Evolutionary conservation across 768 basidiomycete genomes (phyloP), one percentile per base, ranked within the genome.

Genomic region (Scleroderma citrinum): DNA sequence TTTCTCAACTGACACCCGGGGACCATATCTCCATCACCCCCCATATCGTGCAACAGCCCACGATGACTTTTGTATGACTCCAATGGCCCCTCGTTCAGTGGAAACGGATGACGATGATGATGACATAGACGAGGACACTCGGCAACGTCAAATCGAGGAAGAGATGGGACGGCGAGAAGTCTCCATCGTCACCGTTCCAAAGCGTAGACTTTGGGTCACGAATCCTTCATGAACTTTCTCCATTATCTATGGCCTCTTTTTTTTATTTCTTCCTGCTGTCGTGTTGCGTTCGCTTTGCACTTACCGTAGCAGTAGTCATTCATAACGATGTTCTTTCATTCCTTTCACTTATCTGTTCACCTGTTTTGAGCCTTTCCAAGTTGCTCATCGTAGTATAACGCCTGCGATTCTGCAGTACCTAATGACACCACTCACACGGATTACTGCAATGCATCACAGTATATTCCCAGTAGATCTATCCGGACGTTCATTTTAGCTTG

Each of bases 121-220:
- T 26, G 84, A 87, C 41, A 71, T 85, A 48, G 87, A 90, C 55
- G 87, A 90, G 54, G 81, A 84, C 43, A 75, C 80, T 12, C 73
- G 82, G 51, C 87, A 89, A 62, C 74, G 80, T 51, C 73, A 79
- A 56, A 88, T 90, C 30, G 89, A 91, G 61, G 82, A 85, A 49
- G 88, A 91, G 65, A 87, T 92, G 77, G 80, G 74, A 34, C 74
- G 87, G 56, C 77, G 89, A 43, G 87, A 91, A 55, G 87, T 91
- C 26, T 85, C 85, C n/a, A 87, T 91, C 59, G 78, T 91, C 52
- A 75, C 81, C 37, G 77, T 82, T 12, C 89, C 89, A 17, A 83
- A 80, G 61, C 85, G 87, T 56, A 81, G 77, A 59, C 68, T 92
- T 48, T 81, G 81, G 74, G 76, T 91, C 42, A 76, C 79, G 46